Conservation (phyloP, 208 protist genomes). For the Leishmania tropica region DNA sequence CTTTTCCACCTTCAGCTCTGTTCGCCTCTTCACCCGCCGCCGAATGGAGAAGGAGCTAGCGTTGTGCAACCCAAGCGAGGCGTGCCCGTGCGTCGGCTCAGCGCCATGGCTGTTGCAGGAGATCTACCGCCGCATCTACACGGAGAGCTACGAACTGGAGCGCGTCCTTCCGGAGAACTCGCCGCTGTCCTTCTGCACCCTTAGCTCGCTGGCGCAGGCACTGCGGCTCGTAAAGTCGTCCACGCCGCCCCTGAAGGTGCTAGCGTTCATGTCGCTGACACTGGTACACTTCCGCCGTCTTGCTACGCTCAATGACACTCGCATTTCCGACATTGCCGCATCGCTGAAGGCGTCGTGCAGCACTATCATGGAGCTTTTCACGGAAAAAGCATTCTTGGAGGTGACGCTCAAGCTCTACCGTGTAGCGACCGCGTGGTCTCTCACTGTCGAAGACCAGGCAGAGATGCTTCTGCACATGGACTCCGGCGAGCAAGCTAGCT, state of each 20-base stretch:
- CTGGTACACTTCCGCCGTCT: slow-evolving; percentile 68
- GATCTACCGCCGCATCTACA: slow-evolving; percentile 66
- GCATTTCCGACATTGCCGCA: slow-evolving; percentile 54
- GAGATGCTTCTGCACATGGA: slow-evolving; percentile 59
- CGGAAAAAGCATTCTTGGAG: slow-evolving; percentile 53
- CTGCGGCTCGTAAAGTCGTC: slow-evolving; percentile 35
- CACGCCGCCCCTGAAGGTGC: slow-evolving; percentile 50
- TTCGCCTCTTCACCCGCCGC: slow-evolving; percentile 46
- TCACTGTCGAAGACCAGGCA: slow-evolving; percentile 63
- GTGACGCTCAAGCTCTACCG: slow-evolving; percentile 48
- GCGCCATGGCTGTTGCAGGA: slow-evolving; percentile 64
- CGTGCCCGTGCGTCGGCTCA: slow-evolving; percentile 31
- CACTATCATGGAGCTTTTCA: slow-evolving; percentile 55
- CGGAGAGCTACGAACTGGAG: slow-evolving; percentile 66
- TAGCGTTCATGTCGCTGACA: slow-evolving; percentile 62
- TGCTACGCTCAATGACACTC: slow-evolving; percentile 42
- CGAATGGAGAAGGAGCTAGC: slow-evolving; percentile 45
- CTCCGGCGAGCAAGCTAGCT: slow-evolving; percentile 35
- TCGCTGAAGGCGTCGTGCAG: slow-evolving; percentile 65
- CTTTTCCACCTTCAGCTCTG: slow-evolving; percentile 69
- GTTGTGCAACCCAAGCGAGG: slow-evolving; percentile 36
- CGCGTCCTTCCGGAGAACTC: slow-evolving; percentile 60
- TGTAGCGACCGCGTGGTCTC: slow-evolving; percentile 47
- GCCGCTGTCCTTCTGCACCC: slow-evolving; percentile 43
- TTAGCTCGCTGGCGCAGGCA: slow-evolving; percentile 40